Percentiles rank a stretch among this genome's conserved stretches.
phyloP scores from a whole-genome alignment of 2,329 filamentous ascomycete species.

The Phoma sp. region DNA sequence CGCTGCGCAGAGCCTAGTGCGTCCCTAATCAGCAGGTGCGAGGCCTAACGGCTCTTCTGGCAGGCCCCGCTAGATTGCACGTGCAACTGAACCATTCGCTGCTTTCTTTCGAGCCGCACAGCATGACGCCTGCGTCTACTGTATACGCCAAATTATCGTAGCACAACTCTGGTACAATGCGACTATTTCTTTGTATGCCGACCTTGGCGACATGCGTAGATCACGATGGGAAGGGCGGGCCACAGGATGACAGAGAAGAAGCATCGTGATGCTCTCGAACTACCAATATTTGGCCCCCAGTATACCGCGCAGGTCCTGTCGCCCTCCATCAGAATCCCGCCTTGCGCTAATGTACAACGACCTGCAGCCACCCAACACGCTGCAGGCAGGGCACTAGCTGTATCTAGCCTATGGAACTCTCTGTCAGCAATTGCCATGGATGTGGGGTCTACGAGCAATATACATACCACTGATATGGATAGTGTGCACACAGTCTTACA shows the following conservation, averaged over 20 bases:
- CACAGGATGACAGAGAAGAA: neutral
- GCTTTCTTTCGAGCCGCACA: constrained; percentile 8
- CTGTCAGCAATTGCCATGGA: constrained; percentile 36
- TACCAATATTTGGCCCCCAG: constrained; percentile 24
- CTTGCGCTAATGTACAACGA: constrained; percentile 17
- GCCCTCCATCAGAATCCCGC: constrained; percentile 20
- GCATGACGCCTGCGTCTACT: neutral
- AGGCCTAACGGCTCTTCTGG: neutral
- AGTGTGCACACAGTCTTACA: constrained; percentile 20
- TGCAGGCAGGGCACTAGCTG: constrained; percentile 30
- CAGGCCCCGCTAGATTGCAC: constrained; percentile 5
- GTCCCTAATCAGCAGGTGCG: constrained; percentile 10
- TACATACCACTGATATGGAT: constrained; percentile 28
- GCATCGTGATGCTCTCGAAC: neutral
- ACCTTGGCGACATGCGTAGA: neutral
- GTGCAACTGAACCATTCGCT: neutral
- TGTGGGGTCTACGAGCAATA: constrained; percentile 21
- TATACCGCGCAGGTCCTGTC: constrained; percentile 21
- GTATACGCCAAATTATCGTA: neutral
- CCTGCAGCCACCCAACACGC: constrained; percentile 27
- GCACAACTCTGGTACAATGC: neutral
- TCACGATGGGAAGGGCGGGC: constrained; percentile 1
- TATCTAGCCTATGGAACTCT: constrained; percentile 25
- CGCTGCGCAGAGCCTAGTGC: neutral
- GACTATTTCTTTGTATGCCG: neutral